Evolutionary conservation across 2,329 filamentous ascomycete genomes (phyloP).

Genomic region (Aureobasidium subglaciale): DNA sequence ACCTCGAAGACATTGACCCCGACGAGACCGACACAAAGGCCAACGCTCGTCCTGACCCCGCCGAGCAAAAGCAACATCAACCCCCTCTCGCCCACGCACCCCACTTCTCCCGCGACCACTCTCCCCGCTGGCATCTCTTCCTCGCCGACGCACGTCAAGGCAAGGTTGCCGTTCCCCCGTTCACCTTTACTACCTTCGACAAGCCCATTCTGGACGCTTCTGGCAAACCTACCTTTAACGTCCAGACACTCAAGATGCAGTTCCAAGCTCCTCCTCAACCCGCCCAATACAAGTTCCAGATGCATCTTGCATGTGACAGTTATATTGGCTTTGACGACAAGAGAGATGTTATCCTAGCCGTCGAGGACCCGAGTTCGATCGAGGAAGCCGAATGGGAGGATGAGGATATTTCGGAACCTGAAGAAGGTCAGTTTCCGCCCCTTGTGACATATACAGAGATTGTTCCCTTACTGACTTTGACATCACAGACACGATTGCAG

Average conservation of each 20-base stretch:
- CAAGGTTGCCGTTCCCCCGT: slow-evolving; percentile 93
- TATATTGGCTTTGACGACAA: slow-evolving; percentile 92
- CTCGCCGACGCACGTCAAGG: slow-evolving; percentile 88
- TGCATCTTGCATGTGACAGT: slow-evolving; percentile 89
- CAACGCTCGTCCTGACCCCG: slow-evolving; percentile 57
- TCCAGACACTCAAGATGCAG: slow-evolving; percentile 95
- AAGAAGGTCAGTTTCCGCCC: slow-evolving; percentile 67
- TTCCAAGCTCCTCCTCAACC: slow-evolving; percentile 91
- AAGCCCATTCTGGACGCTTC: slow-evolving; percentile 74
- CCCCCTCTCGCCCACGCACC: slow-evolving; percentile 86
- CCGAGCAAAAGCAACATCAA: slow-evolving; percentile 57
- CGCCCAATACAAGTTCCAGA: slow-evolving; percentile 88
- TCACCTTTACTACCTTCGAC: slow-evolving; percentile 90
- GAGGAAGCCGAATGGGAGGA: slow-evolving; percentile 55
- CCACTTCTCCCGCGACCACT: slow-evolving; percentile 81
- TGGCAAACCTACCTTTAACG: slow-evolving; percentile 82
- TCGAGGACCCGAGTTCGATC: slow-evolving; percentile 84
- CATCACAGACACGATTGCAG: slow-evolving; percentile 30
- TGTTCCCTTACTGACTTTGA: slow-evolving; percentile 20
- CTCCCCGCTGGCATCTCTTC: slow-evolving; percentile 90
- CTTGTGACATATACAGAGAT: no score
- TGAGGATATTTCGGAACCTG: slow-evolving; percentile 89
- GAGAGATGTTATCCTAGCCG: slow-evolving; percentile 79
- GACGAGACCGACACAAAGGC: slow-evolving; percentile 89
- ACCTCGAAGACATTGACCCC: slow-evolving; percentile 85